phyloP scores from a whole-genome alignment of 768 basidiomycete genomes.

The Arthromyces matolae region DNA sequence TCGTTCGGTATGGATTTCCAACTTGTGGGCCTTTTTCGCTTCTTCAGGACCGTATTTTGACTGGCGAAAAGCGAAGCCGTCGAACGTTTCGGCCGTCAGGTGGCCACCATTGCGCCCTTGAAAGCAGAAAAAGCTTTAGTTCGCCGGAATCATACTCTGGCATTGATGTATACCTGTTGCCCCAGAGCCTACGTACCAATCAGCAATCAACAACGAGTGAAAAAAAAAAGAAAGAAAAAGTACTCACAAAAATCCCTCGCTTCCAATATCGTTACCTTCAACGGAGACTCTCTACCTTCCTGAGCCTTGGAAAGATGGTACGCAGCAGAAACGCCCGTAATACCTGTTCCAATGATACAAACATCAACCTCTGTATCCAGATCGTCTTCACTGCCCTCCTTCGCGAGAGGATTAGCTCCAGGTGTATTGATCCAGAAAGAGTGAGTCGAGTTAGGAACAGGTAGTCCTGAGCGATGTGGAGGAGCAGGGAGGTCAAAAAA shows the following conservation, averaged over 20 bases:
- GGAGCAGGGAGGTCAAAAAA: slow-evolving; percentile 8
- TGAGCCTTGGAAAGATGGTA: slow-evolving; percentile 58
- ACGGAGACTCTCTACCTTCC: slow-evolving; percentile 12
- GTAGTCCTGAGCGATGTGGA: slow-evolving; percentile 27
- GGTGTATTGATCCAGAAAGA: slow-evolving; percentile 72
- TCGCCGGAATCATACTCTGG: neutral
- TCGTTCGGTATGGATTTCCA: slow-evolving; percentile 56
- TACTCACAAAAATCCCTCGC: slow-evolving; percentile 82
- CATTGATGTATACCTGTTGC: slow-evolving; percentile 56
- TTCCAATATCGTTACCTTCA: slow-evolving; percentile 56
- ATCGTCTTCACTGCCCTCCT: slow-evolving; percentile 58
- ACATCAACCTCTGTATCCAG: slow-evolving; percentile 64
- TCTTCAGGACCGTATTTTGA: slow-evolving; percentile 47
- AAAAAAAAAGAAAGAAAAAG: neutral
- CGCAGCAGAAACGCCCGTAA: slow-evolving; percentile 71
- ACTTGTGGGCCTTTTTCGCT: slow-evolving; percentile 44
- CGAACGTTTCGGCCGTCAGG: slow-evolving; percentile 50
- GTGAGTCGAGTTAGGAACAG: slow-evolving; percentile 59
- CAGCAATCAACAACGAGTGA: slow-evolving; percentile 1
- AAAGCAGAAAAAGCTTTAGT: neutral
- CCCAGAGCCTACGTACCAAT: slow-evolving; percentile 51
- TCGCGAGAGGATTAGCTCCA: slow-evolving; percentile 62
- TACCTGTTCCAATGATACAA: slow-evolving; percentile 77
- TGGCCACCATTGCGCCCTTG: slow-evolving; percentile 82
- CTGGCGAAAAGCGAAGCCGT: slow-evolving; percentile 38